Base-by-base conservation (phyloP, 73 alveolate species). In the Diophrys appendiculata region DNA sequence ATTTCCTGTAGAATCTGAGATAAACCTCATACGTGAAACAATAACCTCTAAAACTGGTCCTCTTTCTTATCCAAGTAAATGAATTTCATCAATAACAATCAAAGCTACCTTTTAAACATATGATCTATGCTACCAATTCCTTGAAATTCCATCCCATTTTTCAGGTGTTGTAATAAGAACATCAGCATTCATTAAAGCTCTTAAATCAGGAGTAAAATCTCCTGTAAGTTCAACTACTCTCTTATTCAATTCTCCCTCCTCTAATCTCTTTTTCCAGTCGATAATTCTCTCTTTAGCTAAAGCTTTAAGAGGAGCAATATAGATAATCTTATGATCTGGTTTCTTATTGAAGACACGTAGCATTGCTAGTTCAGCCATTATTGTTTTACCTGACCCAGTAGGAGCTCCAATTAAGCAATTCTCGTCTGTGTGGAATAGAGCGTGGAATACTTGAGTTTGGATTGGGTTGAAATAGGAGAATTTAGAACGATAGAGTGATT, bases 1-100 rank as follows among this genome's bases (percentile, higher is more conserved):
- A 22, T 90, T 73, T 22, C 91, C 91, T 3, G 91, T 77, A 34
- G 84, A 78, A 33, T 78, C 88, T 5, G 97, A 86, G 89, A 96
- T 94, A 76, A 87, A 94, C 81, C 99, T 94, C 99, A 96, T 91
- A 80, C 99, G 93, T 24, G 98, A 89, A 22, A 98, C 99, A 53
- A 98, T 98, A 65, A 98, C 99, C 88, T 98, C 99, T 64, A 98
- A 90, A 18, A 98, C 99, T 26, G 98, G 98, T 35, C 99, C 99
- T 84, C 99, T 91, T 67, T 98, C 99, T 80, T 98, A 99, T 81
- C 97, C 97, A 56, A 98, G 95, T 74, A 98, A 90, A 92, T 98
- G 99, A 70, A 98, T 97, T 88, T 97, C 99, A 83, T 98, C 99
- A 52, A 97, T 96, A 85, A 98, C 96, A 91, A 96, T 92, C 71